These are phyloP conservation scores for Friedmanniomyces endolithicus DNA, from an alignment of 495 filamentous ascomycete genomes.

Conservation along the genomic window DNA sequence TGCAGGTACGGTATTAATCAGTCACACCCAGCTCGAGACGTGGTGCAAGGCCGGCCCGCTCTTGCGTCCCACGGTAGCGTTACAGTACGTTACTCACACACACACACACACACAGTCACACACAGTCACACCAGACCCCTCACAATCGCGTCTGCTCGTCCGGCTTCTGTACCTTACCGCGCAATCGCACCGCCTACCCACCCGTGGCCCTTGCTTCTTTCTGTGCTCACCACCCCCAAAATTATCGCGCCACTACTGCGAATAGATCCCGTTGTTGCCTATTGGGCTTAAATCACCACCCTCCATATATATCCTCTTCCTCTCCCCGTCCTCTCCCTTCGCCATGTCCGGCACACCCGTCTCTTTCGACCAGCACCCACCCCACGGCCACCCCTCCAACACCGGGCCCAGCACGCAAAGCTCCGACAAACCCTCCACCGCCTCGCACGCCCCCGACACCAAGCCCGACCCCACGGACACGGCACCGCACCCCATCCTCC, in stretches of 20 bases:
- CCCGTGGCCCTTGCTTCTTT: background rate
- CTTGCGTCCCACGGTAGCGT: no score
- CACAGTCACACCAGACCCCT: no score
- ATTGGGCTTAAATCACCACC: background rate
- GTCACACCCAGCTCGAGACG: no score
- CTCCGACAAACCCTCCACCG: slow-evolving; percentile 20
- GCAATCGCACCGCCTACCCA: background rate
- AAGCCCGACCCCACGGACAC: slow-evolving; percentile 28
- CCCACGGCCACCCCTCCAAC: slow-evolving; percentile 22
- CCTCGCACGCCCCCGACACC: slow-evolving; percentile 28
- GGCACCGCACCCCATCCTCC: background rate
- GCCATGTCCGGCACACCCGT: slow-evolving; percentile 18
- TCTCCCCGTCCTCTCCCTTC: background rate
- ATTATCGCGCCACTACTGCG: background rate
- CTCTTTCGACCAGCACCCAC: slow-evolving; percentile 13
- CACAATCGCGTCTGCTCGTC: no score
- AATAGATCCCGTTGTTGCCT: background rate
- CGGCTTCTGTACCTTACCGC: no score
- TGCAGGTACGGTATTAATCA: no score
- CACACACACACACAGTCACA: no score
- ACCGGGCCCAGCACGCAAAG: slow-evolving; percentile 13
- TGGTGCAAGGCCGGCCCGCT: no score
- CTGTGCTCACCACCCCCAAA: background rate
- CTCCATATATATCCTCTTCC: background rate
- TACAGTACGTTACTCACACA: no score